Percentiles rank a stretch among this genome's conserved stretches.
Conservation (phyloP, 345 rosid species). For the Ricinus communis region DNA sequence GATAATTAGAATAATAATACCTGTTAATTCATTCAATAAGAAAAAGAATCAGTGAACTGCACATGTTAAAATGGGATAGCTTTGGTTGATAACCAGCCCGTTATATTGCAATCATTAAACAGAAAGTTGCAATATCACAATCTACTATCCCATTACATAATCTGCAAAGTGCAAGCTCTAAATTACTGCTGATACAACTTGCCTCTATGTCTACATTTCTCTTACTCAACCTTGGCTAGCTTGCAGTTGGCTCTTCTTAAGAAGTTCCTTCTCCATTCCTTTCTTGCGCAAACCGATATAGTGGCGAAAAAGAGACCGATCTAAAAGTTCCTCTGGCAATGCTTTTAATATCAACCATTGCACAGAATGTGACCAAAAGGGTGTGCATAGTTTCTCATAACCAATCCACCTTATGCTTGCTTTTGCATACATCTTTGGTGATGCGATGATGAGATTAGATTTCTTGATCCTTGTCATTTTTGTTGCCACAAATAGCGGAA, state of each 20-base stretch:
- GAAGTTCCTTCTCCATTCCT: constrained; percentile 5
- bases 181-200: too few species aligned
- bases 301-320: constrained; percentile 7
- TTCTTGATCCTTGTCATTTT: constrained; percentile 37
- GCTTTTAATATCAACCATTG: constrained; percentile 24
- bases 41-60: too few species aligned
- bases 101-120: too few species aligned
- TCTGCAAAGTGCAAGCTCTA: constrained; percentile 37
- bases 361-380: constrained; percentile 40
- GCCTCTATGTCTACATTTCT: too few species aligned
- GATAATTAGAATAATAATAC: too few species aligned
- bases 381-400: constrained; percentile 37
- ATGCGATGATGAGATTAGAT: constrained; percentile 25
- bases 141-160: too few species aligned
- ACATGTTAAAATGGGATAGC: too few species aligned
- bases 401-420: constrained; percentile 50
- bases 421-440: constrained; percentile 37
- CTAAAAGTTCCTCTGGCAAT: constrained; percentile 24
- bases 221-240: too few species aligned
- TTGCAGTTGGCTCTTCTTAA: neutral
- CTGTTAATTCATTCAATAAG: too few species aligned
- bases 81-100: too few species aligned
- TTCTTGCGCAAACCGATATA: constrained; percentile 9
- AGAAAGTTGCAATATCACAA: too few species aligned
- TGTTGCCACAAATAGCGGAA: constrained; percentile 40